Conservation (phyloP, 2,329 filamentous ascomycete genomes). For the Aphanocladium album region DNA sequence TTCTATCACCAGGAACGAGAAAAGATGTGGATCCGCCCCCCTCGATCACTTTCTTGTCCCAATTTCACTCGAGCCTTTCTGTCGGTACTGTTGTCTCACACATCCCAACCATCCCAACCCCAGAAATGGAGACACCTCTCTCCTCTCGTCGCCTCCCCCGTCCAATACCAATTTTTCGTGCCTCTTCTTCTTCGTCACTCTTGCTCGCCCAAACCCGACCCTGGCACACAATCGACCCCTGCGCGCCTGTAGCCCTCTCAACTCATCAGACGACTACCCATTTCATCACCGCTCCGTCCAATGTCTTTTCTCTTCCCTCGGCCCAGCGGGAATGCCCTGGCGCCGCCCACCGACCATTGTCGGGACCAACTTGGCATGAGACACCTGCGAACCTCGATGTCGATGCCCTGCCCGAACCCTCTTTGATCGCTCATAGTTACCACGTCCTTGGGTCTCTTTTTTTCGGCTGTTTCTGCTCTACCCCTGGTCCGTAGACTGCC, state of each 20-base stretch:
- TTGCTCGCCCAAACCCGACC: not conserved
- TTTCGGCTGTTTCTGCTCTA: not conserved
- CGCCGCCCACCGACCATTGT: constrained; percentile 2
- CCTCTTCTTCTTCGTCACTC: not conserved
- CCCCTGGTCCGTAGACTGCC: not conserved
- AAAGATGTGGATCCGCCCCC: constrained; percentile 6
- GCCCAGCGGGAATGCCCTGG: not conserved
- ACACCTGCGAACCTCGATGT: constrained; percentile 7
- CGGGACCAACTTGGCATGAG: not conserved
- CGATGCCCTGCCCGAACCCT: not conserved
- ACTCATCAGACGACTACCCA: not conserved
- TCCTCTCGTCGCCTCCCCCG: not conserved
- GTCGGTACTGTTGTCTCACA: constrained; percentile 3
- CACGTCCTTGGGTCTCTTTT: not conserved
- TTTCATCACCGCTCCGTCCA: no score
- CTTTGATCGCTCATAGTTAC: not conserved
- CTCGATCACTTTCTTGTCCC: not conserved
- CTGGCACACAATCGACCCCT: not conserved
- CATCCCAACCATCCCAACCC: not conserved
- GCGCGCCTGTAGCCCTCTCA: not conserved
- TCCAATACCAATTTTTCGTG: not conserved
- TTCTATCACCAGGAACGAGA: not conserved
- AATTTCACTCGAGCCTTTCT: not conserved
- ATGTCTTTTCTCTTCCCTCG: constrained; percentile 10
- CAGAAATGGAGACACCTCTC: not conserved